Conservation (phyloP, 129 eudicot genomes). For the Kitagawia praeruptora region DNA sequence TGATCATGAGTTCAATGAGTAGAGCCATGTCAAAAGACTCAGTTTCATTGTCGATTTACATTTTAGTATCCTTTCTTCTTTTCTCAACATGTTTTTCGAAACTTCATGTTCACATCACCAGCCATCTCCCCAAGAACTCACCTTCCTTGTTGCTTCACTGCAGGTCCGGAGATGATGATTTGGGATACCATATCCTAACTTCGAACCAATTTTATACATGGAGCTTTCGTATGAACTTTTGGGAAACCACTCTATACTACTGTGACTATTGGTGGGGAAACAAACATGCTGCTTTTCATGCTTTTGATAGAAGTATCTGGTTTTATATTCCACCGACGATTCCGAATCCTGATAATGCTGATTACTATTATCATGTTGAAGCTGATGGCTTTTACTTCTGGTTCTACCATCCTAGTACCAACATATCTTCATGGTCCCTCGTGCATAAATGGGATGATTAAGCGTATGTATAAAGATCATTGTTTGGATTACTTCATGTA, state of each 20-base stretch:
- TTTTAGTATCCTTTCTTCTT: neutral
- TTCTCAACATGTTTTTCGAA: neutral
- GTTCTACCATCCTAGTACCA: too few species aligned
- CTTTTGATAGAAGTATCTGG: neutral
- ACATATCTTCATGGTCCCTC: too few species aligned
- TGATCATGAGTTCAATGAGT: neutral
- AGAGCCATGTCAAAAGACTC: neutral
- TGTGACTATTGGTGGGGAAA: neutral
- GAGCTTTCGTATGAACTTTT: neutral
- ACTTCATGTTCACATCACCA: neutral
- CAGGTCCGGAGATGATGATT: neutral
- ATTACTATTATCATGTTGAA: too few species aligned
- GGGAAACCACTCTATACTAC: neutral
- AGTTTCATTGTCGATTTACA: neutral
- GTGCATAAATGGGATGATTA: too few species aligned
- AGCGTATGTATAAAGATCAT: too few species aligned
- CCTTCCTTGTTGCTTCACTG: neutral
- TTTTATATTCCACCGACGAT: too few species aligned
- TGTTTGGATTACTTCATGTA: too few species aligned
- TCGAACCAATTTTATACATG: neutral
- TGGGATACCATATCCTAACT: neutral
- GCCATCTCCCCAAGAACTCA: neutral
- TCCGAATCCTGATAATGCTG: too few species aligned
- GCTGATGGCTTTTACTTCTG: too few species aligned
- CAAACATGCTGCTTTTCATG: neutral